These are phyloP conservation scores for Rosa rugosa DNA, from an alignment of 306 rosid species.

Conservation along the genomic window DNA sequence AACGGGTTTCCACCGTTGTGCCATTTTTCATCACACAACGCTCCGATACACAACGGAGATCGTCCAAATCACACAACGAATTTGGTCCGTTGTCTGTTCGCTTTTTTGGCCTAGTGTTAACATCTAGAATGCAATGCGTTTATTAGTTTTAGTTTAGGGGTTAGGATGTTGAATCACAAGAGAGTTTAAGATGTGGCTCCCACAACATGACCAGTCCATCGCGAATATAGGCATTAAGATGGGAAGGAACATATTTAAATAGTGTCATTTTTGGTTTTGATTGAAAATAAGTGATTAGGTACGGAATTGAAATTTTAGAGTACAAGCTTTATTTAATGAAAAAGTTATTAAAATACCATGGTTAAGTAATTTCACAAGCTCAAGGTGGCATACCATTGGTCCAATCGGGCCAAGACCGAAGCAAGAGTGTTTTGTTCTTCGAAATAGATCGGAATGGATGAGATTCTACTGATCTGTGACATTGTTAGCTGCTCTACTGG, in stretches of 20 bases:
- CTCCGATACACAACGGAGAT: too few species aligned
- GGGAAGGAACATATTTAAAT: neutral
- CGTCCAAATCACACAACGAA: too few species aligned
- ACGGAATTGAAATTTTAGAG: conserved; percentile 23
- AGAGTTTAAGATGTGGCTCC: conserved; percentile 5
- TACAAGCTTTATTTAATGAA: neutral
- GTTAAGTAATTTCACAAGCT: neutral
- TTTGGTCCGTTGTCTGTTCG: too few species aligned
- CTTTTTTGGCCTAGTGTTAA: too few species aligned
- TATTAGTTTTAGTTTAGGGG: too few species aligned
- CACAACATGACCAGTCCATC: conserved; percentile 28
- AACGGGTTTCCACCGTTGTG: too few species aligned
- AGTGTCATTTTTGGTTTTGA: conserved; percentile 14
- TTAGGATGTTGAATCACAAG: neutral
- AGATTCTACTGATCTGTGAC: conserved; percentile 5
- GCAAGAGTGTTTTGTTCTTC: neutral
- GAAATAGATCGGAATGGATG: neutral
- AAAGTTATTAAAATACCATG: neutral
- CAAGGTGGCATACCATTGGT: neutral
- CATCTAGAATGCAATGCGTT: too few species aligned
- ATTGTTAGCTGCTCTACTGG: neutral
- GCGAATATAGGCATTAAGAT: conserved; percentile 20
- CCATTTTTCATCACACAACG: too few species aligned
- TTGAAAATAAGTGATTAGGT: conserved; percentile 24
- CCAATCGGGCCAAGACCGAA: neutral